Evolutionary conservation across 2,329 filamentous ascomycete species (phyloP), one percentile per base, ranked within the genome.

Genomic region (Botrytis elliptica): DNA sequence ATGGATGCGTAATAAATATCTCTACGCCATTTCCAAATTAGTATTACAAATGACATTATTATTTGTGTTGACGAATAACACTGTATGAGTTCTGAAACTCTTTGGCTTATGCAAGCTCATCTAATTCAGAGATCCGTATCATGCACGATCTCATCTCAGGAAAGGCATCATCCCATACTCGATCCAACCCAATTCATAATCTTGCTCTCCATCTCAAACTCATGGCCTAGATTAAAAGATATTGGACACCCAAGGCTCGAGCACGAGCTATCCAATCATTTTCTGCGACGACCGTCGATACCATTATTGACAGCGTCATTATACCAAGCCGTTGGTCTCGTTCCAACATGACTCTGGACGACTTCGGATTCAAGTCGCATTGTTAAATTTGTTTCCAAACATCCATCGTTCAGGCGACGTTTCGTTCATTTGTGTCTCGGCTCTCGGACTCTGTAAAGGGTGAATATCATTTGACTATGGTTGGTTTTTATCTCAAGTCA

Each of bases 401-500:
- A 9, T 42, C 22, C 12, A 42, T 42, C 25, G 60, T 42, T 18
- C 5, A 10, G 25, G 25, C 36, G 38, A 63, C 6, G 16, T 42
- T n/a, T 42, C 36, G 38, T 25, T 9, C 2, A 18, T 40, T 66
- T n/a, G 44, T 66, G 29, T 33, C 60, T 66, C 25, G 25, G 10
- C 25, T 33, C 36, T 66, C 25, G 25, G 10, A 20, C 36, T 29
- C 3, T 36, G 16, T 16, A 55, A 55, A 14, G 29, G 33, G 16
- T 8, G 52, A 57, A 57, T 46, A 20, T 40, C 22, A 18, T n/a
- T 55, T 20, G 1, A 20, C 16, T 33, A 9, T 57, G 4, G 4
- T 57, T 40, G 65, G 3, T 33, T 14, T 33, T 25, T n/a, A 25
- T 42, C 42, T 85, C 59, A 93, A 79, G 73, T 88, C 88, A 78